Evolutionary conservation across 2,329 filamentous ascomycete genomes (phyloP).

Genomic region (Xylogone sp.): DNA sequence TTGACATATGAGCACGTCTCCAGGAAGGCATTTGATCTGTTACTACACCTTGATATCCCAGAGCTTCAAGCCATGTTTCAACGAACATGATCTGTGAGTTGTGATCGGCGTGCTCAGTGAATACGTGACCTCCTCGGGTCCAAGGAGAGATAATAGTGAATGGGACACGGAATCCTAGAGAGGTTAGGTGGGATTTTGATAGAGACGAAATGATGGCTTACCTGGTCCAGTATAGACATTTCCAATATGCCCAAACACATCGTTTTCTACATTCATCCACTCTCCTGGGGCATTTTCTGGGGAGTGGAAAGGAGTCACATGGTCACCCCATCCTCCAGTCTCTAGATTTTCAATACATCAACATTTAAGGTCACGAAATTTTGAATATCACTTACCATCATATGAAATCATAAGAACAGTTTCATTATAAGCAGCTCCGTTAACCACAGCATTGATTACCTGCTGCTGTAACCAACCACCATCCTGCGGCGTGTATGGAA

Average conservation of each 20-base stretch:
- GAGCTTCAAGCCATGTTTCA: constrained; percentile 43
- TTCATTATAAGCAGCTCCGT: constrained; percentile 42
- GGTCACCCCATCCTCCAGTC: constrained; percentile 51
- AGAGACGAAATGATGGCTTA: background rate
- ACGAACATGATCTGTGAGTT: constrained; percentile 52
- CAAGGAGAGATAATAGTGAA: constrained; percentile 54
- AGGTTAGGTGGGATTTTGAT: background rate
- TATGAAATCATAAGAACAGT: constrained; percentile 48
- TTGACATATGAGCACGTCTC: constrained; percentile 42
- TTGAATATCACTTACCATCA: constrained; percentile 34
- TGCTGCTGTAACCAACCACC: constrained; percentile 50
- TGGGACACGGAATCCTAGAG: constrained; percentile 43
- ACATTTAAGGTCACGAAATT: background rate
- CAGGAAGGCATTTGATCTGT: constrained; percentile 39
- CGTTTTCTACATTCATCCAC: constrained; percentile 39
- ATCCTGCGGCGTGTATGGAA: constrained; percentile 47
- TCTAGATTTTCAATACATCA: constrained; percentile 28
- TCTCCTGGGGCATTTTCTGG: constrained; percentile 46
- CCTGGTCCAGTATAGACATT: constrained; percentile 38
- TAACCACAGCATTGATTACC: constrained; percentile 46
- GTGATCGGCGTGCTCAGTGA: constrained; percentile 51
- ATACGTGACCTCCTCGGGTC: constrained; percentile 49
- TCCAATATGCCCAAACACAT: constrained; percentile 37
- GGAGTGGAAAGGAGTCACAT: constrained; percentile 48
- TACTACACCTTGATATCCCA: constrained; percentile 30